Base-by-base conservation (phyloP, 257 asterid species). In the Paraleonurus japonicus region DNA sequence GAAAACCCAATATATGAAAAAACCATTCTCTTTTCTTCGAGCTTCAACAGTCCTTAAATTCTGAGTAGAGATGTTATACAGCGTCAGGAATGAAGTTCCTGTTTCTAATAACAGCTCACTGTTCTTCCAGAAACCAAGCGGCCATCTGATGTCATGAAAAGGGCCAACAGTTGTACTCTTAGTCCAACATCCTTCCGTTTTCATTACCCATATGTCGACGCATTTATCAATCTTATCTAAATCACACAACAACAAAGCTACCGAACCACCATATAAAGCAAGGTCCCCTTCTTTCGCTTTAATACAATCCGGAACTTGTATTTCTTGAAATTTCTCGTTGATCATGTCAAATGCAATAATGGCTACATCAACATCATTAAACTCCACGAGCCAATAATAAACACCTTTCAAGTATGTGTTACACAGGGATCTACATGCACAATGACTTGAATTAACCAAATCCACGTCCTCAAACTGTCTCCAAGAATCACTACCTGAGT, bases 181-280 rank as follows among this genome's bases (percentile, higher is more conserved):
- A 27, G 45, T 70, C 87, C 90, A 85, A 48, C 74, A 69, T 7
- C 76, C 81, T 51, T 69, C 82, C n/a, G 69, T 30, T 61, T 67
- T 30, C 87, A 82, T 57, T 27, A 78, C 28, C 90, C 87, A 85
- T 41, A 85, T 53, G 33, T 85, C 81, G 20, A 82, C 72, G 35
- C 33, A 4, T 39, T 35, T 70, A 10, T 69, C 69, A 15, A 37
- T 20, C 30, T 27, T 71, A 23, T 69, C 66, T 17, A 65, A 39
- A 71, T 85, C 81, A 62, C 80, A 78, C 3, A 73, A 24, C 26
- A 82, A 37, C 75, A 82, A 39, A 71, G 84, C 89, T 48, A 85
- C 63, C 16, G 75, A 71, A 48, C 67, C 81, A 37, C 71, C 72
- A 45, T 64, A 85, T 59, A 78, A n/a, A 43, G 83, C 64, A 67